These are phyloP conservation scores for Coffea eugenioides DNA, from an alignment of 257 asterid species.

Conservation along the genomic window DNA sequence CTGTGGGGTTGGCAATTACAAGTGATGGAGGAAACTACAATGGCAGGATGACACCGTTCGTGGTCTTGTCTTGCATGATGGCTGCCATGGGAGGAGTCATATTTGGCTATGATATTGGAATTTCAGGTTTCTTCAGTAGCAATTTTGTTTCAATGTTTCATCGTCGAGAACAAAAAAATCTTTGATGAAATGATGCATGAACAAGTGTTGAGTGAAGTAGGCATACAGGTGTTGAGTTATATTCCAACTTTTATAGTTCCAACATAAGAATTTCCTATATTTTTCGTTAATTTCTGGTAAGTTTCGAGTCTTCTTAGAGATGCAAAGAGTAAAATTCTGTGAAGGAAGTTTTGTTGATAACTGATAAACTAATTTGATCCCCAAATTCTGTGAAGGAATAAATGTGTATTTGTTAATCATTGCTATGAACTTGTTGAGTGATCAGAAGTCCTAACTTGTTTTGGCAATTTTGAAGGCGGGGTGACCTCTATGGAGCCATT, in stretches of 20 bases:
- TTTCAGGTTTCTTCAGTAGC: conserved; percentile 52
- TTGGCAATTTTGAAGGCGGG: conserved; percentile 50
- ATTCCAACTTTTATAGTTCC: too few relatives aligned
- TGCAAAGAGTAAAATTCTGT: too few relatives aligned
- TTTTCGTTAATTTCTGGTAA: too few relatives aligned
- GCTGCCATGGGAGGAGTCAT: conserved; percentile 85
- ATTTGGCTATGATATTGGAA: conserved; percentile 86
- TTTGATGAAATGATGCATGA: not conserved
- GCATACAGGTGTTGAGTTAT: too few relatives aligned
- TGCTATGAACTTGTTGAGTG: too few relatives aligned
- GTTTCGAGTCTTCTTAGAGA: too few relatives aligned
- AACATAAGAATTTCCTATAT: too few relatives aligned
- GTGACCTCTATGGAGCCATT: conserved; percentile 85
- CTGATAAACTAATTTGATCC: too few relatives aligned
- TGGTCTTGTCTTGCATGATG: conserved; percentile 63
- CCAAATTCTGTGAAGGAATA: too few relatives aligned
- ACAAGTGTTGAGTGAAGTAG: too few relatives aligned
- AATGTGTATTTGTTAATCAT: too few relatives aligned
- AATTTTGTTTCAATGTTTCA: not conserved
- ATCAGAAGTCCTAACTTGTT: not conserved
- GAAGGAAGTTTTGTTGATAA: too few relatives aligned
- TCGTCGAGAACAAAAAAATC: not conserved
- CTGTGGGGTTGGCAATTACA: conserved; percentile 39
- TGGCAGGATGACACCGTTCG: conserved; percentile 60
- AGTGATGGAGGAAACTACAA: conserved; percentile 39